Evolutionary conservation across 2,329 filamentous ascomycete species (phyloP).

Genomic region (Waltergamsia citrina): DNA sequence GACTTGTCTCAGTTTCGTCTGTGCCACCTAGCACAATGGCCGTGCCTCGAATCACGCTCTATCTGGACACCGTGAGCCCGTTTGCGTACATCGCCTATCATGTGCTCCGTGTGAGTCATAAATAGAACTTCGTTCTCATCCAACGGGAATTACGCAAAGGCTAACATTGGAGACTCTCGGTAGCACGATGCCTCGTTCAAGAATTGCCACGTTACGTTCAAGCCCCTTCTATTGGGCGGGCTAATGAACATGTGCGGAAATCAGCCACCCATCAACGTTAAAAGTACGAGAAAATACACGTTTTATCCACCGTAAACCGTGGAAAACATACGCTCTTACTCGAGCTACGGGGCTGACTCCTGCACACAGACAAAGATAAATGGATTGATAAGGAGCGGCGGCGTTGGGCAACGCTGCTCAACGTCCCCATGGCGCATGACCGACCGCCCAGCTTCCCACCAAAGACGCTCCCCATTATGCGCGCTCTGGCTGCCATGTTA

Average conservation of each 20-base stretch:
- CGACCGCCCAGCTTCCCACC: conserved; percentile 24
- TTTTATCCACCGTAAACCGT: too few relatives aligned
- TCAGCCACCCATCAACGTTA: conserved; percentile 23
- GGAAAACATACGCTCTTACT: too few relatives aligned
- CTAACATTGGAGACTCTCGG: neutral
- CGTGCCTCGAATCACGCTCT: conserved; percentile 19
- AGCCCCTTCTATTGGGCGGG: conserved; percentile 27
- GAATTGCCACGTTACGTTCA: conserved; percentile 18
- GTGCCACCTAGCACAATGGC: neutral
- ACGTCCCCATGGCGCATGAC: conserved; percentile 19
- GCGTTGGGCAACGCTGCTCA: conserved; percentile 22
- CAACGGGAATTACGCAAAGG: neutral
- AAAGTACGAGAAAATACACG: too few relatives aligned
- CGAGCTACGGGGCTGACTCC: neutral
- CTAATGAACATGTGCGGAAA: conserved; percentile 27
- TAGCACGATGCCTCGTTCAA: conserved; percentile 21
- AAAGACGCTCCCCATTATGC: conserved; percentile 22
- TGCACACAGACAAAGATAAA: conserved; percentile 22
- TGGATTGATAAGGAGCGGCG: conserved; percentile 21
- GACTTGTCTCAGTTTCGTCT: too few relatives aligned
- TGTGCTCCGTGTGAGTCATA: conserved; percentile 21
- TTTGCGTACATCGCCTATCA: conserved; percentile 28
- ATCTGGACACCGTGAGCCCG: conserved; percentile 27
- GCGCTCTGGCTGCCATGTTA: conserved; percentile 18
- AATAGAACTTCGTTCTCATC: neutral